Base-by-base conservation (phyloP, 139 green algal genomes). In the Chlorella ohadii region DNA sequence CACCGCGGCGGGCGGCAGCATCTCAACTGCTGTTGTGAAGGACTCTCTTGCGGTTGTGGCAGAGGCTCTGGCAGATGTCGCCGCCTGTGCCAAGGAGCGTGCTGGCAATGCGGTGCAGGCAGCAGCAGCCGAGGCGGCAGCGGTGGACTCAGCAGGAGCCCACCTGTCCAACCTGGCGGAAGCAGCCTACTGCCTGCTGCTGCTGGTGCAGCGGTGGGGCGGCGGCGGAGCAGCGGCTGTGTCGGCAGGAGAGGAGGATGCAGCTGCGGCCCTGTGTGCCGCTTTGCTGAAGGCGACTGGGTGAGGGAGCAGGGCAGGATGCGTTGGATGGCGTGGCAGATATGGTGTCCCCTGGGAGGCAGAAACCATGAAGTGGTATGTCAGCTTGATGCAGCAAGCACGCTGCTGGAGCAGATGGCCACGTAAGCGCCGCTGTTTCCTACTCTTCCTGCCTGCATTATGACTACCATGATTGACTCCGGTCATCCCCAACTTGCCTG, bases 181-280 rank as follows among this genome's bases (percentile, higher is more conserved):
- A 66, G 85, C 75, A 6, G 63, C 85, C 25, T 38, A 84, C 16
- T 34, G 83, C 2, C 39, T 80, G 75, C 75, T 89, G 75, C 70
- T 89, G 55, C 63, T 84, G 66, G 70, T 75, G 31, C 81, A 74
- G 67, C 82, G 72, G 20, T 85, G 82, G 78, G 36, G 17, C 34
- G 16, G 25, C 11, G 20, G 33, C 12, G 25, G n/a, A n/a, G 59
- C n/a, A 9, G 72, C n/a, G 12, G 41, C 31, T 25, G 51, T 20
- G 12, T 23, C 51, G 51, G 51, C 51, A 23, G 44, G 22, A 31
- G 57, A 65, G 23, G 76, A 82, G 27, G 59, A 39, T 6, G 76
- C 57, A 1, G 76, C 76, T 3, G 27, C n/a, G 28, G 47, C 63
- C 39, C 78, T 83, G 78, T 75, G 63, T 27, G 47, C 63, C 9